A percentile compares a stretch with the other conserved stretches of the same genome.
These are phyloP conservation scores for Coniochaeta sp. DNA, from an alignment of 2,329 filamentous ascomycete species.

Conservation along the genomic window DNA sequence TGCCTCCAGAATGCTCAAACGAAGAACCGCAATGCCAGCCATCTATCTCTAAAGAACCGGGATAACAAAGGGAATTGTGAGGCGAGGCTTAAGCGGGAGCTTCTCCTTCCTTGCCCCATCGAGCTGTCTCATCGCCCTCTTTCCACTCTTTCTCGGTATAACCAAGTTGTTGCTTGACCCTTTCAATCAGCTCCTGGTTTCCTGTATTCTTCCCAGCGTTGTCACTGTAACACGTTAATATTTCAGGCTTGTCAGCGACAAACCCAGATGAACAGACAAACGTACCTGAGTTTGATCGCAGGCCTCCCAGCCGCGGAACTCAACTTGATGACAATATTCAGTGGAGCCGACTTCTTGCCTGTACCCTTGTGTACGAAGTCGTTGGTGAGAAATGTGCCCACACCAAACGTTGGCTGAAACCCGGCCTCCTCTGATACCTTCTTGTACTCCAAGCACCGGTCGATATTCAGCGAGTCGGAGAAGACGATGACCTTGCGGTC, in stretches of 20 bases:
- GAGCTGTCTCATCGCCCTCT: conserved; percentile 72
- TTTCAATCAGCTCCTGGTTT: conserved; percentile 67
- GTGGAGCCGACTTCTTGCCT: conserved; percentile 75
- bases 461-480: conserved; percentile 89
- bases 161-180: conserved; percentile 78
- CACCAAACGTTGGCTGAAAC: conserved; percentile 83
- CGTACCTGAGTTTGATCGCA: conserved; percentile 78
- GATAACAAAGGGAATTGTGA: background rate
- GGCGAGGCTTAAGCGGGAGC: background rate
- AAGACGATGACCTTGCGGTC: conserved; percentile 89
- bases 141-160: conserved; percentile 83
- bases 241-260: too few relatives aligned
- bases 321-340: conserved; percentile 98
- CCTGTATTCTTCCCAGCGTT: conserved; percentile 95
- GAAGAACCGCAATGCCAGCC: background rate
- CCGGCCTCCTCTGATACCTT: conserved; percentile 69
- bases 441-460: conserved; percentile 88
- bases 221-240: conserved; percentile 45
- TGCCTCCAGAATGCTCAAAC: background rate
- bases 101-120: conserved; percentile 61
- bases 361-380: conserved; percentile 72
- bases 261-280: too few relatives aligned
- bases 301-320: conserved; percentile 73
- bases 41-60: background rate
- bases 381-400: conserved; percentile 94